A percentile compares a stretch with the other conserved stretches of the same genome.
phyloP scores from a whole-genome alignment of 1,139 yeast species.

The Candida sojae region DNA sequence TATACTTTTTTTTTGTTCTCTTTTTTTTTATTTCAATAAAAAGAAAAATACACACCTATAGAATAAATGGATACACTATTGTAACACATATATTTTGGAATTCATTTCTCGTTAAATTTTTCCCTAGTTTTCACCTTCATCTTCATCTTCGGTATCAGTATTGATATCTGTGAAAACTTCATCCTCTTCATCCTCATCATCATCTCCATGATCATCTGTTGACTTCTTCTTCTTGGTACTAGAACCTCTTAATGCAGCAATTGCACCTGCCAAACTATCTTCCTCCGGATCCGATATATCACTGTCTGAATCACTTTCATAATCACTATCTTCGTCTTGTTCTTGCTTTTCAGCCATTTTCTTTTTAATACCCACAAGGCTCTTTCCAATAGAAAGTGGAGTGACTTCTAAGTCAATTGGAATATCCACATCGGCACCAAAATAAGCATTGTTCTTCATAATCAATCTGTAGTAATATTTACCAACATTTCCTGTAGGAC shows the following conservation, averaged over 20 bases:
- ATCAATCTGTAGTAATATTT: conserved; percentile 63
- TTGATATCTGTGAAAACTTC: conserved; percentile 51
- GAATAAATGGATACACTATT: neutral
- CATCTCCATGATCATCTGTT: conserved; percentile 28
- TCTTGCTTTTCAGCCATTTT: conserved; percentile 17
- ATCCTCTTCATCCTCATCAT: conserved; percentile 41
- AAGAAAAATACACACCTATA: neutral
- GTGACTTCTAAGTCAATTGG: conserved; percentile 64
- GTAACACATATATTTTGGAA: no score
- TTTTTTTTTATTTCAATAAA: neutral
- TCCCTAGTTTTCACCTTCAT: conserved; percentile 38
- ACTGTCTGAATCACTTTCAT: conserved; percentile 38
- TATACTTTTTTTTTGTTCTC: neutral
- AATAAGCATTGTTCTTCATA: conserved; percentile 66
- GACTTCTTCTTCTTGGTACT: conserved; percentile 29
- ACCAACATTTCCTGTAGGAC: conserved; percentile 66
- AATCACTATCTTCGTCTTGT: conserved; percentile 21
- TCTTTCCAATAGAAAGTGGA: conserved; percentile 40
- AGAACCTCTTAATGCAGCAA: conserved; percentile 62
- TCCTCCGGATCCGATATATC: conserved; percentile 69
- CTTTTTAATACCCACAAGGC: conserved; percentile 16
- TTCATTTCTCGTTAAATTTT: no score
- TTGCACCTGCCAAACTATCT: conserved; percentile 65
- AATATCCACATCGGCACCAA: conserved; percentile 70
- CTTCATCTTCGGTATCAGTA: conserved; percentile 58